phyloP scores from a whole-genome alignment of 768 basidiomycete species.

The Russula earlei region DNA sequence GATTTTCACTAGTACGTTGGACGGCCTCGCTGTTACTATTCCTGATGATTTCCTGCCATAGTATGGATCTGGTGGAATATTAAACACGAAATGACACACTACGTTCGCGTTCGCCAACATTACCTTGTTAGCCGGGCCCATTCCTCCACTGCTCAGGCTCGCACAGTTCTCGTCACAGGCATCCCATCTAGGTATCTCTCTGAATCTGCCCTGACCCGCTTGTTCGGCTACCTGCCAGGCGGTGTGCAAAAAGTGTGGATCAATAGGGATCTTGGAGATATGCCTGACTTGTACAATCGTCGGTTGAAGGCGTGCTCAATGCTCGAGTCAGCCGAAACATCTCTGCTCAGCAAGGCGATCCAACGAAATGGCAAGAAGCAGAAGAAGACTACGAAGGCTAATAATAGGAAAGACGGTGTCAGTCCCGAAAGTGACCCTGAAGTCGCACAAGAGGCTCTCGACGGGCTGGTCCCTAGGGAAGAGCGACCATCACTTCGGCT shows the following conservation, averaged over 20 bases:
- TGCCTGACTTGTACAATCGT: constrained; percentile 75
- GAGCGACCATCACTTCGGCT: constrained; percentile 77
- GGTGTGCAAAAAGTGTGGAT: constrained; percentile 90
- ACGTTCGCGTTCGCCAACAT: constrained; percentile 70
- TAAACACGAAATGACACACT: constrained; percentile 69
- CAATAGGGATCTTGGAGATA: constrained; percentile 78
- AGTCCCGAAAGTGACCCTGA: constrained; percentile 24
- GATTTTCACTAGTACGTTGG: constrained; percentile 62
- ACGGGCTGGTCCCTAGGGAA: constrained; percentile 51
- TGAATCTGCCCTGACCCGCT: constrained; percentile 49
- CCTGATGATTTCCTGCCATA: constrained; percentile 22
- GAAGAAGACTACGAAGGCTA: constrained; percentile 37
- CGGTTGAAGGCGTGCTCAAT: constrained; percentile 64
- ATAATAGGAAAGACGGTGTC: constrained; percentile 3
- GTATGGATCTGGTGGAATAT: constrained; percentile 86
- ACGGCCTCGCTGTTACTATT: background rate
- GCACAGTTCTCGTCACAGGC: constrained; percentile 85
- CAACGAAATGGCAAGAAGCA: constrained; percentile 49
- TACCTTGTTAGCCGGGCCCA: constrained; percentile 71
- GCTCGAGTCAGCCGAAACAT: constrained; percentile 81
- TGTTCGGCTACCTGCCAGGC: constrained; percentile 79
- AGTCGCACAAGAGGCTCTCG: constrained; percentile 22
- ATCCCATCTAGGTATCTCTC: constrained; percentile 74
- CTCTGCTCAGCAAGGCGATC: constrained; percentile 62
- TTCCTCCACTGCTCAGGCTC: constrained; percentile 73